Evolutionary conservation across 352 stramenopile genomes (phyloP).

Genomic region (Thalassiosira hispida): DNA sequence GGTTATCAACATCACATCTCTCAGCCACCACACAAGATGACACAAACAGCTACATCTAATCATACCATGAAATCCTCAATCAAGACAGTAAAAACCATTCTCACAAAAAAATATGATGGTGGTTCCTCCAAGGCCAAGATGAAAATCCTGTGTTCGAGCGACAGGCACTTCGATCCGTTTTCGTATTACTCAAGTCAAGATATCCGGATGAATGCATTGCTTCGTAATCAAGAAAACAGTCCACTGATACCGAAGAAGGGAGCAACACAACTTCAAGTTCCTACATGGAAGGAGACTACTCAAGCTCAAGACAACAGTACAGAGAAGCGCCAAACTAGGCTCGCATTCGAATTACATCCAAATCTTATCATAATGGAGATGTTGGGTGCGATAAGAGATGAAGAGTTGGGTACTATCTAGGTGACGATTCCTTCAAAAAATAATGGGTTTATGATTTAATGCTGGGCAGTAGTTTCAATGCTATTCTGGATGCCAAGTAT

Average conservation of each 20-base stretch:
- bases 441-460: too few relatives aligned
- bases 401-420: too few relatives aligned
- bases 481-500: too few relatives aligned
- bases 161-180: not conserved
- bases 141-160: not conserved
- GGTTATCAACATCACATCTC: too few relatives aligned
- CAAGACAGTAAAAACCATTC: not conserved
- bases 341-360: conserved; percentile 15
- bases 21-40: too few relatives aligned
- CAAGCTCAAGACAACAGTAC: not conserved
- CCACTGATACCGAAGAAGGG: not conserved
- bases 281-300: too few relatives aligned
- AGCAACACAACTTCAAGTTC: too few relatives aligned
- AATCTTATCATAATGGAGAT: not conserved
- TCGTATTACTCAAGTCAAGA: conserved; percentile 6
- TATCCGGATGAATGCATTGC: conserved; percentile 1
- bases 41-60: not conserved
- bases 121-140: not conserved
- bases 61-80: not conserved
- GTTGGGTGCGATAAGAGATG: too few relatives aligned
- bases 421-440: too few relatives aligned
- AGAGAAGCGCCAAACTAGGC: not conserved
- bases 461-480: too few relatives aligned
- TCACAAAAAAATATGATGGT: not conserved
- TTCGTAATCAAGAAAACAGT: not conserved